These are phyloP conservation scores for Tylopilus cervinicoccineus DNA, from an alignment of 768 basidiomycete genomes.

Conservation along the genomic window DNA sequence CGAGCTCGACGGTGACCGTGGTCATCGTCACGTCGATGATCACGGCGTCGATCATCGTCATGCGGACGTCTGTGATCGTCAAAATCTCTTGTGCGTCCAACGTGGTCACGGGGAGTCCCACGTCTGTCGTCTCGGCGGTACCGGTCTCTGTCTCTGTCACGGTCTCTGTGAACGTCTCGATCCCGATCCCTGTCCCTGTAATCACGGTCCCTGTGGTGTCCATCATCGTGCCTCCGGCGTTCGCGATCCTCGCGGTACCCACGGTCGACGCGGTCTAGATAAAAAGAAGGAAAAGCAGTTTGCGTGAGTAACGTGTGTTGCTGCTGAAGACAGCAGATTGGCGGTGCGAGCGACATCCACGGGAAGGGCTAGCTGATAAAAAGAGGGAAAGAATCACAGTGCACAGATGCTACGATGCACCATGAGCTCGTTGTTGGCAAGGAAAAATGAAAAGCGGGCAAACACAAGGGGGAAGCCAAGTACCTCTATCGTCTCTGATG, in stretches of 20 bases:
- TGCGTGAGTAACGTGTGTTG: constrained; percentile 49
- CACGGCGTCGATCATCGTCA: constrained; percentile 51
- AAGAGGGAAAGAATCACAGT: constrained; percentile 41
- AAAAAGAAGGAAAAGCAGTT: constrained; percentile 43
- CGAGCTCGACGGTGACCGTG: constrained; percentile 26
- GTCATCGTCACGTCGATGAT: constrained; percentile 43
- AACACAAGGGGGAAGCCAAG: constrained; percentile 34
- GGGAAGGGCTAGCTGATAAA: constrained; percentile 60
- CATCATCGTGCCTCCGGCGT: constrained; percentile 59
- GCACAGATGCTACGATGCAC: constrained; percentile 44
- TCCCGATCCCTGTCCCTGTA: constrained; percentile 48
- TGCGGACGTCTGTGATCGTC: constrained; percentile 44
- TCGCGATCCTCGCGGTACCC: constrained; percentile 64
- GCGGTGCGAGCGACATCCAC: constrained; percentile 36
- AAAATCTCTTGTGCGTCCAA: constrained; percentile 41
- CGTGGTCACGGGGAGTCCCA: constrained; percentile 43
- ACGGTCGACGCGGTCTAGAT: constrained; percentile 44
- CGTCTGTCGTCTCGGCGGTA: constrained; percentile 49
- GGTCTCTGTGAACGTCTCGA: constrained; percentile 27
- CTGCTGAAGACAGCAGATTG: constrained; percentile 41
- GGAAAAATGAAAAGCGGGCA: constrained; percentile 30
- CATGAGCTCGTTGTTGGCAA: constrained; percentile 57
- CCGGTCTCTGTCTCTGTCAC: constrained; percentile 35
- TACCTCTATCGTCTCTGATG: constrained; percentile 31
- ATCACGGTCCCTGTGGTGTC: constrained; percentile 50